Conservation (phyloP, 2,329 filamentous ascomycete genomes). For the Ceratocystis smalleyi region DNA sequence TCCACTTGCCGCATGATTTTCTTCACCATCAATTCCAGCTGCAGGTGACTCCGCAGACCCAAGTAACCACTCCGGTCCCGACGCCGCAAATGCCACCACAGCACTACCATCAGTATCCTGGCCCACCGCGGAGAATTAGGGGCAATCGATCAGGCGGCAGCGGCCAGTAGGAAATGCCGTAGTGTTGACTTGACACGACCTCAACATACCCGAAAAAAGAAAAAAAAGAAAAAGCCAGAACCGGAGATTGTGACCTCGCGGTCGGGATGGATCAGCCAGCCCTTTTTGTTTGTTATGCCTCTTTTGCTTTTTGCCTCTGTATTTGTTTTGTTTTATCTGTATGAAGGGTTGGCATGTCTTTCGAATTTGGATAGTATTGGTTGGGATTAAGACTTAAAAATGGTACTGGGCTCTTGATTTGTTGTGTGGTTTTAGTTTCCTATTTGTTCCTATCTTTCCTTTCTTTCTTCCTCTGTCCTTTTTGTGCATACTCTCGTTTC, state of each 20-base stretch:
- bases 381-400: constrained; percentile 1
- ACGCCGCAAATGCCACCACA: constrained; percentile 10
- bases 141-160: not conserved
- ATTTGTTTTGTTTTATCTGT: not conserved
- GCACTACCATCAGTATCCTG: constrained; percentile 13
- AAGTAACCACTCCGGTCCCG: constrained; percentile 1
- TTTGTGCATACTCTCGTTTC: not conserved
- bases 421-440: not conserved
- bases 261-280: not conserved
- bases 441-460: not conserved
- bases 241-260: constrained; percentile 4
- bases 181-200: not conserved
- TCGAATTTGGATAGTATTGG: constrained; percentile 6
- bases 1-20: constrained; percentile 9
- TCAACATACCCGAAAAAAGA: not conserved
- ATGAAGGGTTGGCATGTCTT: not conserved
- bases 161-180: not conserved
- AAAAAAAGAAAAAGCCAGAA: not conserved
- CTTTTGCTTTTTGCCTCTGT: not conserved
- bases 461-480: not conserved
- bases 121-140: constrained; percentile 8
- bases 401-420: not conserved
- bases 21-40: constrained; percentile 15
- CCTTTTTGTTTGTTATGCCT: not conserved
- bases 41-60: constrained; percentile 6